Evolutionary conservation across 2,329 filamentous ascomycete species (phyloP).

Genomic region (Aspergillus glaucus): DNA sequence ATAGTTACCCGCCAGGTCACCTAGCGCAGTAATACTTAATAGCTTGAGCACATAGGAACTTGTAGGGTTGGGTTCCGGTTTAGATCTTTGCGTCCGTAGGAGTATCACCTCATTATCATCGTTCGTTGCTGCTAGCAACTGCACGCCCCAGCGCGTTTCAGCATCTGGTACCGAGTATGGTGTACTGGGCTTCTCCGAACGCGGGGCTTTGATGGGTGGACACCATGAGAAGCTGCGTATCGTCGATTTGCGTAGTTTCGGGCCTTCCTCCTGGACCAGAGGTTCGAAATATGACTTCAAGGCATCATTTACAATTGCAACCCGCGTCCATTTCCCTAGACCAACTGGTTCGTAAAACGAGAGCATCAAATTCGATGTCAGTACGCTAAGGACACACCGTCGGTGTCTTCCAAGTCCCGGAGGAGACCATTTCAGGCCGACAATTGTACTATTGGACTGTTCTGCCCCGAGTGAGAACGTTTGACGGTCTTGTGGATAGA

Average conservation of each 20-base stretch:
- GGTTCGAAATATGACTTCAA: conserved; percentile 36
- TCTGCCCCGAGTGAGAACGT: conserved; percentile 55
- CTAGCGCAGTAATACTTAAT: conserved; percentile 17
- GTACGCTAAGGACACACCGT: conserved; percentile 49
- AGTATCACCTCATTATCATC: conserved; percentile 34
- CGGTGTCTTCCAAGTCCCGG: conserved; percentile 50
- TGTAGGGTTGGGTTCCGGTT: conserved; percentile 1
- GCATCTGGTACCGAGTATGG: conserved; percentile 4
- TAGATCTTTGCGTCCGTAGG: conserved; percentile 18
- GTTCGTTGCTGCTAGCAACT: conserved; percentile 32
- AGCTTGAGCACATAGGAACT: conserved; percentile 19
- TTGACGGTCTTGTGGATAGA: conserved; percentile 40
- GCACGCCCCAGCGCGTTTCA: conserved; percentile 29
- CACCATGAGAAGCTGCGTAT: conserved; percentile 41
- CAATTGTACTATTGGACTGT: conserved; percentile 47
- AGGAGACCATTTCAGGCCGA: conserved; percentile 51
- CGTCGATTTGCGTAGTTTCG: conserved; percentile 23
- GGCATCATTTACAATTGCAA: conserved; percentile 47
- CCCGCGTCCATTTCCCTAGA: conserved; percentile 46
- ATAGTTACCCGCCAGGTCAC: conserved; percentile 7
- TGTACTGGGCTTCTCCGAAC: neutral
- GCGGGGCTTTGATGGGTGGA: conserved; percentile 20
- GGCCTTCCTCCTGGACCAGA: conserved; percentile 13
- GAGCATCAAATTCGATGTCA: conserved; percentile 52
- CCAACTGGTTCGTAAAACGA: conserved; percentile 51